Base-by-base conservation (phyloP, 345 rosid species). In the Gossypioides kirkii region DNA sequence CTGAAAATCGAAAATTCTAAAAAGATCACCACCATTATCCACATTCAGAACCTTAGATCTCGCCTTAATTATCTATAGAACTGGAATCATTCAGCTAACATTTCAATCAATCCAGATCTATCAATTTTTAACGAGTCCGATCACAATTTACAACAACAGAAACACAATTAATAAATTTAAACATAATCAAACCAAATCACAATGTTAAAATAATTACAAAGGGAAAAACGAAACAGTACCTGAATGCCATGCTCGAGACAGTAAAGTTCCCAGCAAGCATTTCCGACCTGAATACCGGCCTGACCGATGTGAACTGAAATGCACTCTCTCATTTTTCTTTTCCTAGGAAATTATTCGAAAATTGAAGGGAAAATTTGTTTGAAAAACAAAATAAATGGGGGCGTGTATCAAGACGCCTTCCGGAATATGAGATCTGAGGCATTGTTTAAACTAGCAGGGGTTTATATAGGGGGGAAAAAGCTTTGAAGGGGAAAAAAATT, bases 221-320 rank as follows among this genome's bases (percentile, higher is more conserved):
- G 6, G 6, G 14, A 45, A 5, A 16, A 20, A 18, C n/a, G n/a
- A 17, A 60, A 25, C 4, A 72, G 14, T 71, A 82, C 87, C 85
- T 84, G 85, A 69, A 84, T 82, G 23, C 88, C 88, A 61, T 82
- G 86, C 78, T 83, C 88, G 49, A 85, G 85, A 66, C 85, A 82
- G 78, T 84, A 84, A 61, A 84, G 87, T 61, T 84, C 87, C 86
- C 87, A 84, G 87, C 88, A 85, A 2, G 88, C 84, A 76, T 85
- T 85, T 38, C 87, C 88, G 73, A 85, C 88, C 85, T 85, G 88
- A 64, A 85, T 85, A 61, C 88, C 88, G 72, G 88, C 88, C 85
- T 85, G 85, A 23, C 87, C 88, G 53, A 85, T 85, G 81, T 85
- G 87, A 36, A 85, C 77, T 73, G 85, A 83, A 70, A 85, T 85